Percentiles rank a stretch among this genome's conserved stretches.
Evolutionary conservation across 2,329 filamentous ascomycete genomes (phyloP).

Genomic region (Fusarium sp.): DNA sequence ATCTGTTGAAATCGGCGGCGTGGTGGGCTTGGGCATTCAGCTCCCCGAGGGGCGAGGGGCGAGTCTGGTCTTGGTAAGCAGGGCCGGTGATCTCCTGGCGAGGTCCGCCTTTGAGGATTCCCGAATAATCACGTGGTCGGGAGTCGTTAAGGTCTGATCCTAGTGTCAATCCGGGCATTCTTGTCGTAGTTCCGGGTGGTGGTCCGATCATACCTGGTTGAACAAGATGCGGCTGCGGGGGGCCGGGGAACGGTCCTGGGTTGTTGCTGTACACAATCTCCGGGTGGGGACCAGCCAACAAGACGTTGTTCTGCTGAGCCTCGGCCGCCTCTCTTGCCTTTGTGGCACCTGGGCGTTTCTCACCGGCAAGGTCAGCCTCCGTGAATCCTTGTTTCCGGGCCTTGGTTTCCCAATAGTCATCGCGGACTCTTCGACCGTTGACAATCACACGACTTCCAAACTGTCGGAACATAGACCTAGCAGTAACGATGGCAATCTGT

Average conservation of each 20-base stretch:
- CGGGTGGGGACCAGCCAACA: constrained; percentile 78
- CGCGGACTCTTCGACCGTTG: constrained; percentile 89
- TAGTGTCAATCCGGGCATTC: constrained; percentile 87
- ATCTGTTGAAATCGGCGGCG: constrained; percentile 91
- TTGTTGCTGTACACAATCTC: constrained; percentile 91
- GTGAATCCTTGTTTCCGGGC: constrained; percentile 98
- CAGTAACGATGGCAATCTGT: constrained; percentile 98
- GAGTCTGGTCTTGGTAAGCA: constrained; percentile 87
- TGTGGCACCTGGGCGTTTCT: constrained; percentile 92
- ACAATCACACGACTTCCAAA: constrained; percentile 95
- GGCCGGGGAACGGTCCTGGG: constrained; percentile 73
- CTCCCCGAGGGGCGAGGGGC: constrained; percentile 80
- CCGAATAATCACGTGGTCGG: constrained; percentile 83
- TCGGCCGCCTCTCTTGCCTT: constrained; percentile 88
- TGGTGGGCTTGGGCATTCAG: constrained; percentile 89
- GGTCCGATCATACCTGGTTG: constrained; percentile 79
- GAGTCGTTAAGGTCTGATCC: constrained; percentile 82
- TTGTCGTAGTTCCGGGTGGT: constrained; percentile 73
- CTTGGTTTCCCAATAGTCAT: constrained; percentile 99
- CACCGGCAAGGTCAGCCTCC: constrained; percentile 93
- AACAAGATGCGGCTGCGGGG: constrained; percentile 76
- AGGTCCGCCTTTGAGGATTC: constrained; percentile 80
- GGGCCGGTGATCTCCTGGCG: constrained; percentile 91
- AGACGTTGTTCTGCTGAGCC: constrained; percentile 68
- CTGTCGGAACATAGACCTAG: constrained; percentile 97